A percentile compares a stretch with the other conserved stretches of the same genome.
These are phyloP conservation scores for Ceratocystiopsis sp. DNA, from an alignment of 2,329 filamentous ascomycete species.

Conservation along the genomic window DNA sequence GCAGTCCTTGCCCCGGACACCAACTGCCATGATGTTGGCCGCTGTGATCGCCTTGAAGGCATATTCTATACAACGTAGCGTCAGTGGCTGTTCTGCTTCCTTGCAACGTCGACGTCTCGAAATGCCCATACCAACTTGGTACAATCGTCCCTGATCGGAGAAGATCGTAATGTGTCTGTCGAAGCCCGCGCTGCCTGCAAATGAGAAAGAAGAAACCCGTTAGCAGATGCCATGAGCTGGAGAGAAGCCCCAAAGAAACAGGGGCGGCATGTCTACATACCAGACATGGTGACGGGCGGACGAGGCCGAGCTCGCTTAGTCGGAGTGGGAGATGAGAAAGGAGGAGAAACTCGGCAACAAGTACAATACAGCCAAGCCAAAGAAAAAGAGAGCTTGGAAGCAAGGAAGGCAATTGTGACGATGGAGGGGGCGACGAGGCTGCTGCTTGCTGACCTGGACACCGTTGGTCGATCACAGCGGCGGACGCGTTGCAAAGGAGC, in stretches of 20 bases:
- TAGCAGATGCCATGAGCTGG: no score
- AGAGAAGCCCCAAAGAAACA: not conserved
- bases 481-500: conserved; percentile 18
- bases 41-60: conserved; percentile 99
- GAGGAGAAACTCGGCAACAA: not conserved
- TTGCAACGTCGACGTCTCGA: no score
- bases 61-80: conserved; percentile 56
- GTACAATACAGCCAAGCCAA: conserved; percentile 1
- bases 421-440: conserved; percentile 3
- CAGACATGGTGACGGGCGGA: conserved; percentile 30
- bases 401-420: not conserved
- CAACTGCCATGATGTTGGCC: conserved; percentile 96
- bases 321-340: not conserved
- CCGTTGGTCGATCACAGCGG: not conserved
- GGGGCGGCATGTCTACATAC: conserved; percentile 17
- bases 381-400: not conserved
- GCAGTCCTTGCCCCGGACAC: conserved; percentile 89
- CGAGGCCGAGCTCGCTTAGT: not conserved
- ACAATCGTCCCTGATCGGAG: conserved; percentile 93
- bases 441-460: conserved; percentile 7
- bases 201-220: no score
- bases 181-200: conserved; percentile 66
- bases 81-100: not conserved
- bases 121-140: conserved; percentile 80
- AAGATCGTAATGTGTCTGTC: conserved; percentile 99